phyloP scores from a whole-genome alignment of 1,284 basidiomycete genomes.

The Trametes polyzona region DNA sequence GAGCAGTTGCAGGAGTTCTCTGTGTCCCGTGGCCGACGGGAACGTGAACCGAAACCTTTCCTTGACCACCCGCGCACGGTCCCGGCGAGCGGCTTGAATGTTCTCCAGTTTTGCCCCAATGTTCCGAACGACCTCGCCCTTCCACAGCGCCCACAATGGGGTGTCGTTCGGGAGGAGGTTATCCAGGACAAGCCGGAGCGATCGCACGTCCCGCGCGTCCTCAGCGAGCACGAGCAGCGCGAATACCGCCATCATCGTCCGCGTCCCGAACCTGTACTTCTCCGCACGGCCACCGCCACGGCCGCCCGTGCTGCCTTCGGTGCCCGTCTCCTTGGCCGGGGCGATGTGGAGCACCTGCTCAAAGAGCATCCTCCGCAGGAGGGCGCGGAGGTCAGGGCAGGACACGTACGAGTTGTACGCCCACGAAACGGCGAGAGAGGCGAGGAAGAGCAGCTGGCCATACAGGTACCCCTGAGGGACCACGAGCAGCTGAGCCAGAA shows the following conservation, averaged over 20 bases:
- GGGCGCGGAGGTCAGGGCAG: slow-evolving; percentile 1
- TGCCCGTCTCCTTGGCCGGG: background rate
- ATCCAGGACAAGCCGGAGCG: background rate
- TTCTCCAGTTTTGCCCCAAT: background rate
- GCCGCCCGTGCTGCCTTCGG: background rate
- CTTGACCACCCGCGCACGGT: background rate
- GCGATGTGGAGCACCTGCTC: background rate
- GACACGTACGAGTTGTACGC: slow-evolving; percentile 16
- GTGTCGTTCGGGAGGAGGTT: background rate
- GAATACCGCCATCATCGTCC: background rate
- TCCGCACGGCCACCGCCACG: background rate
- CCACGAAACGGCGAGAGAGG: slow-evolving; percentile 8
- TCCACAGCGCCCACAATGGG: background rate
- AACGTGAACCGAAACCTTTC: background rate
- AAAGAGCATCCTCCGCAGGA: background rate
- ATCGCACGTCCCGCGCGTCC: background rate
- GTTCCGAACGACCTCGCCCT: background rate
- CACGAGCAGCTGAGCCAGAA: slow-evolving; percentile 1
- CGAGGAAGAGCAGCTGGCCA: slow-evolving; percentile 13
- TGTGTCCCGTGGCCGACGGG: background rate
- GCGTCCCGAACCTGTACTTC: slow-evolving; percentile 9
- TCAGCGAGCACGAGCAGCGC: background rate
- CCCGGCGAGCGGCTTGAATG: background rate
- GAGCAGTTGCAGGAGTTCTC: background rate
- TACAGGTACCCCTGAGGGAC: background rate